Base-by-base conservation (phyloP, 257 asterid species). In the Apocynum venetum region DNA sequence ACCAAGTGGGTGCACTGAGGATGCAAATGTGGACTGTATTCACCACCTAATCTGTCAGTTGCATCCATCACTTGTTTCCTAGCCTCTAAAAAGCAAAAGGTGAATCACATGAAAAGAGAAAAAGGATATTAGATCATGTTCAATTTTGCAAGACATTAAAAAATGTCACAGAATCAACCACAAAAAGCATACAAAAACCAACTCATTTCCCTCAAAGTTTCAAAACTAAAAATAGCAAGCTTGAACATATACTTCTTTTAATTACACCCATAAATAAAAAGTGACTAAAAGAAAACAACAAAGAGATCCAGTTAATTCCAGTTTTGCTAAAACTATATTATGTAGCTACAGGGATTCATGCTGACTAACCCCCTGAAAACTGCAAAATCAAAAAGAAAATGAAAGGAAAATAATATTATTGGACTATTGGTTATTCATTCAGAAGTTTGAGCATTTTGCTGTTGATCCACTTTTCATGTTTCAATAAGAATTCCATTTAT, bases 1-100 rank as follows among this genome's bases (percentile, higher is more conserved):
- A 96, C 97, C 97, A 96, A 87, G 85, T 96, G 99, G 56, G 97
- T 96, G 89, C 99, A 96, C 12, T 88, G 96, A 76, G 95, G 93
- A 80, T 93, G 97, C 81, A 96, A 89, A 87, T 93, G 91, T 35
- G 98, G 92, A 80, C 99, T 96, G 80, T 96, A 96, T 85, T 82
- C 91, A 51, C 99, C 99, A 79, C 98, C 97, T 83, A 96, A 81
- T 84, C 89, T 91, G 89, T 89, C 92, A 1, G 97, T 89, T 75
- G 99, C 99, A 81, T 94, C 96, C 93, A 87, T 91, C 79, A 96
- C 99, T 87, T 96, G 99, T 77, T 87, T 91, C 88, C 99, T 86
- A 59, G 97, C 92, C 87, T 96, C 99, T 93, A 48, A 25, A 67
- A 51, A 72, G 78, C 49, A 63, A 36, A 74, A 44, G 15, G 19